phyloP scores from a whole-genome alignment of 2,329 filamentous ascomycete genomes.

The Pezicula radicicola region DNA sequence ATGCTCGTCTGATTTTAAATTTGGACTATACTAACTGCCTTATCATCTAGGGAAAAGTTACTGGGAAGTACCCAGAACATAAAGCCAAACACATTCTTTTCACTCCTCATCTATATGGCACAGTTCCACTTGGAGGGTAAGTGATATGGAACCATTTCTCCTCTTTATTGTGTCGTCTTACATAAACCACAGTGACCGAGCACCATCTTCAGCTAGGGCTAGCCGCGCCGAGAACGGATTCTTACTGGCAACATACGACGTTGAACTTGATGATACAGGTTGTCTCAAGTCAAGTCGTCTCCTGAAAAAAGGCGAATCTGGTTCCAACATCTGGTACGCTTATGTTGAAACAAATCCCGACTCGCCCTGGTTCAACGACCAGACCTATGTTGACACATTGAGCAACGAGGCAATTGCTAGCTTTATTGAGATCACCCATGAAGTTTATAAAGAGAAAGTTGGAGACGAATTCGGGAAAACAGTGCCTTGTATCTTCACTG shows the following conservation, averaged over 20 bases:
- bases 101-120: slow-evolving; percentile 17
- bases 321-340: slow-evolving; percentile 27
- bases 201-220: slow-evolving; percentile 9
- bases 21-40: no score
- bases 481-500: slow-evolving; percentile 30
- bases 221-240: slow-evolving; percentile 22
- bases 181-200: background rate
- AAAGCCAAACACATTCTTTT: slow-evolving; percentile 27
- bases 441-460: slow-evolving; percentile 26
- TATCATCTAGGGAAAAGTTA: slow-evolving; percentile 18
- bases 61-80: slow-evolving; percentile 21
- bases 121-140: slow-evolving; percentile 11
- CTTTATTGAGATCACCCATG: slow-evolving; percentile 29
- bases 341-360: slow-evolving; percentile 28
- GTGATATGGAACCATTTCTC: background rate
- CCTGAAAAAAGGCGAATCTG: slow-evolving; percentile 16
- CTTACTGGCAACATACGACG: slow-evolving; percentile 22
- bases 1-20: no score
- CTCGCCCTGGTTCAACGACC: slow-evolving; percentile 29
- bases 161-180: background rate
- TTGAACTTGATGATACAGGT: slow-evolving; percentile 21
- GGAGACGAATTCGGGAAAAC: slow-evolving; percentile 26
- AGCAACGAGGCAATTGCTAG: slow-evolving; percentile 23
- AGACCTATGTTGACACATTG: slow-evolving; percentile 29
- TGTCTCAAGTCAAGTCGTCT: slow-evolving; percentile 19